Base-by-base conservation (phyloP, 352 stramenopile genomes). In the Phytophthora capsici region DNA sequence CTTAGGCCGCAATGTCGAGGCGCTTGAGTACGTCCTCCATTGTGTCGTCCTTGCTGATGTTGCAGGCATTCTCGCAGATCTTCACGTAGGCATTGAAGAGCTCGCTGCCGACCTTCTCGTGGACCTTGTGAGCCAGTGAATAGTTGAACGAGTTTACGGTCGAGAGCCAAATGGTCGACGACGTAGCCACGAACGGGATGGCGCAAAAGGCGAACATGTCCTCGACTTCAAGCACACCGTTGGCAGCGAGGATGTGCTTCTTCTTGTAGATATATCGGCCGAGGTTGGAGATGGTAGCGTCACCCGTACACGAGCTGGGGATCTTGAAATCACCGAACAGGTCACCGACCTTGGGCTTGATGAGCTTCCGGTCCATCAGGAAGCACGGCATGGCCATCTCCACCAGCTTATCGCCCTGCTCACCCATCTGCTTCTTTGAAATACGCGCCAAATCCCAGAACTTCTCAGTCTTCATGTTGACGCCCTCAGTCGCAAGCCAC, bases 1-100 rank as follows among this genome's bases (percentile, higher is more conserved):
- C 23, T 54, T 58, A 64, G 9, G 28, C 43, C 37, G 69, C 44
- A 20, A 77, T 55, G 5, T 34, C 69, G 2, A 77, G 44, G 10
- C 64, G 58, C 40, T 77, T 68, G 20, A 78, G 69, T 40, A 74
- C 67, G 12, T 77, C 51, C 49, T 70, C 71, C 25, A 91, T 67
- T 45, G 82, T 82, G 38, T 86, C 82, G 12, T 75, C 58, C 16
- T 66, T 67, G 13, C 56, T 37, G 54, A 89, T 78, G 20, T 63
- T 72, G 12, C 80, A 75, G 6, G 80, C 59, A 57, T 73, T 63
- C 51, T 91, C 82, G 17, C 84, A 80, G 47, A 78, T 76, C 41
- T 84, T 70, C 12, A 89, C 78, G 49, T 87, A 86, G 38, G 76
- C 82, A 23, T 81, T 59, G 57, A 91, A 91, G 3, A 89, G 62